phyloP scores from a whole-genome alignment of 495 filamentous ascomycete species.

The Letharia columbiana region DNA sequence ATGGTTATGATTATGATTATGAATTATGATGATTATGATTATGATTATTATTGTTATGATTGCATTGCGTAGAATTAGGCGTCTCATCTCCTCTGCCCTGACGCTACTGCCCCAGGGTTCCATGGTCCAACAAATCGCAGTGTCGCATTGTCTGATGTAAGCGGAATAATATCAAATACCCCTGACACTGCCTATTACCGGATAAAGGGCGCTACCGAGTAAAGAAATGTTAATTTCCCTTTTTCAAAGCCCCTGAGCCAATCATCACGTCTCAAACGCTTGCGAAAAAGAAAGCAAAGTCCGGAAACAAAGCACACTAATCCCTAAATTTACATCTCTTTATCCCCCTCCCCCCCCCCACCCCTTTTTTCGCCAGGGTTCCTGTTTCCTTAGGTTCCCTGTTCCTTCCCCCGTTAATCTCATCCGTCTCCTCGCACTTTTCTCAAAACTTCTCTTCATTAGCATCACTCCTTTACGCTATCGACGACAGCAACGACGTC shows the following conservation, averaged over 20 bases:
- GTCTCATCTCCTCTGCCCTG: neutral
- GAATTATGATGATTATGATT: no score
- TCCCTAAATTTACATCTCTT: neutral
- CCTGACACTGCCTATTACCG: neutral
- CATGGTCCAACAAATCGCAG: neutral
- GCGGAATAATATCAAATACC: neutral
- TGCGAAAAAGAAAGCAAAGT: neutral
- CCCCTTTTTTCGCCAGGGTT: neutral
- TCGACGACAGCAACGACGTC: conserved; percentile 13
- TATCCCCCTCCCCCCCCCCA: neutral
- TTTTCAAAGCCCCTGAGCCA: neutral
- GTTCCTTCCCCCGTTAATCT: neutral
- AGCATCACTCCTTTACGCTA: conserved; percentile 23
- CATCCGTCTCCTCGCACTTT: conserved; percentile 4
- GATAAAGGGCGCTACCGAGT: neutral
- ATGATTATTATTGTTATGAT: no score
- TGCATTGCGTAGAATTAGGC: neutral
- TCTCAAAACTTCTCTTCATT: conserved; percentile 6
- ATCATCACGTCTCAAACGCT: neutral
- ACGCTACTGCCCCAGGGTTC: neutral
- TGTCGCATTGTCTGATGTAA: neutral
- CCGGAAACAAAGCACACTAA: neutral
- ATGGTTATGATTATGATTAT: no score
- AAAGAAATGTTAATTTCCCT: neutral
- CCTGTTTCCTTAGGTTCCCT: neutral